Evolutionary conservation across 2,329 filamentous ascomycete species (phyloP).

Genomic region (Paraphoma chrysanthemicola): DNA sequence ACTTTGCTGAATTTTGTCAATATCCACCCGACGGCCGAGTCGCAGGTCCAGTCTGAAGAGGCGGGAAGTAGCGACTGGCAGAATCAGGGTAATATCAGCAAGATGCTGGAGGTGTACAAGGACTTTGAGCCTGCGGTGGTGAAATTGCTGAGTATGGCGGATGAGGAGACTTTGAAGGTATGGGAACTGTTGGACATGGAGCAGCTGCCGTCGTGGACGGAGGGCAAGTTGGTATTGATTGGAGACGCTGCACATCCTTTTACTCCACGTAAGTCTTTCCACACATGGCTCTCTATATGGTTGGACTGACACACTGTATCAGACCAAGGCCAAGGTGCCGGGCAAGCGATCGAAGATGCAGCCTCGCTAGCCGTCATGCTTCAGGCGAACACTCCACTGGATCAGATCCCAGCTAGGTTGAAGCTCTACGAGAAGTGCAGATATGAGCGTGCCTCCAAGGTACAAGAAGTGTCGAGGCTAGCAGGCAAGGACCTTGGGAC

Average conservation of each 20-base stretch:
- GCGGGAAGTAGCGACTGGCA: conserved; percentile 42
- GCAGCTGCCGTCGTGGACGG: conserved; percentile 62
- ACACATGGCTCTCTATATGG: neutral
- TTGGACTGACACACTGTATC: neutral
- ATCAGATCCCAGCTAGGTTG: conserved; percentile 63
- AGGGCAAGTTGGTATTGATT: conserved; percentile 62
- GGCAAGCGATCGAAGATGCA: conserved; percentile 71
- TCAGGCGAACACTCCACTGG: conserved; percentile 50
- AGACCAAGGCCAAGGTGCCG: conserved; percentile 68
- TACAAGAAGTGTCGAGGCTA: conserved; percentile 65
- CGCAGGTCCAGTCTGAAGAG: conserved; percentile 22
- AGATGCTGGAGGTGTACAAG: conserved; percentile 51
- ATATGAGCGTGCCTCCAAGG: conserved; percentile 62
- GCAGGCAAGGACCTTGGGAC: conserved; percentile 57
- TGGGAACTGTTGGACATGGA: conserved; percentile 63
- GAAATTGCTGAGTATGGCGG: conserved; percentile 49
- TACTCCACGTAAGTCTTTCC: conserved; percentile 58
- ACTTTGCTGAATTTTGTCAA: conserved; percentile 56
- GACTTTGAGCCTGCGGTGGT: conserved; percentile 46
- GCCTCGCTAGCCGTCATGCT: conserved; percentile 65
- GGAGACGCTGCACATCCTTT: conserved; percentile 76
- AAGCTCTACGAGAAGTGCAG: conserved; percentile 66
- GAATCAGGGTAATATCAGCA: conserved; percentile 43
- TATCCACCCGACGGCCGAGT: conserved; percentile 49
- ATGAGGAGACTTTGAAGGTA: conserved; percentile 46